Conservation (phyloP, 139 green algal genomes). For the Auxenochlorella pyrenoidosa region DNA sequence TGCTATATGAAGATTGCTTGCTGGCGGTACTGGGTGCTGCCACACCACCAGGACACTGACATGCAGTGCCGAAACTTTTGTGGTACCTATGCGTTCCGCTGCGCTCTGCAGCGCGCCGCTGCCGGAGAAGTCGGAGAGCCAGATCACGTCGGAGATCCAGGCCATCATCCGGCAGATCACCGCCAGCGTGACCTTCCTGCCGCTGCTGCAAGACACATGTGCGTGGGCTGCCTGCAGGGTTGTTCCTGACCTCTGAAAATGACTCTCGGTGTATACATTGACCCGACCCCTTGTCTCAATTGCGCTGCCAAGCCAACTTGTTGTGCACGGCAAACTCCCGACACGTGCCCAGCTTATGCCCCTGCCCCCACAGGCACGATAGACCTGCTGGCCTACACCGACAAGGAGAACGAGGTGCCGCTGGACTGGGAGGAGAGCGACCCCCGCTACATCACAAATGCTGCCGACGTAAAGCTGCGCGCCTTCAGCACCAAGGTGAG, state of each 20-base stretch:
- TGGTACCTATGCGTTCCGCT: background rate
- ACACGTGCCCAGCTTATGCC: no score
- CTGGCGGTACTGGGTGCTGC: no score
- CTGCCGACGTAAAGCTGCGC: slow-evolving; percentile 85
- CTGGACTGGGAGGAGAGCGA: slow-evolving; percentile 93
- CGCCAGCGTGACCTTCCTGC: slow-evolving; percentile 94
- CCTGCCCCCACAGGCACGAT: slow-evolving; percentile 78
- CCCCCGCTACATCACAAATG: slow-evolving; percentile 81
- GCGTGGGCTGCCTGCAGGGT: slow-evolving; percentile 16
- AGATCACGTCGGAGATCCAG: slow-evolving; percentile 91
- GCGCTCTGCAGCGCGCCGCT: slow-evolving; percentile 23
- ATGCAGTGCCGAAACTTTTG: background rate
- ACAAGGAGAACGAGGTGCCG: slow-evolving; percentile 77
- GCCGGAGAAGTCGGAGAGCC: slow-evolving; percentile 83
- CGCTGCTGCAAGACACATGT: slow-evolving; percentile 90
- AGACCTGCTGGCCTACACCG: slow-evolving; percentile 95
- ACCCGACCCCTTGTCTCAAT: no score
- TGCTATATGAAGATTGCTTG: no score
- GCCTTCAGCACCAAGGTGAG: slow-evolving; percentile 93
- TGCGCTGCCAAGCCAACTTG: background rate
- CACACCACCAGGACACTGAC: no score
- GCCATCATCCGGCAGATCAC: slow-evolving; percentile 97
- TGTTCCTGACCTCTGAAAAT: background rate
- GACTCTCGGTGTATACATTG: no score
- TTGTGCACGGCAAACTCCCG: background rate